phyloP scores from a whole-genome alignment of 192 early-diverging fungal genomes.

The Mycoemilia scoparia region DNA sequence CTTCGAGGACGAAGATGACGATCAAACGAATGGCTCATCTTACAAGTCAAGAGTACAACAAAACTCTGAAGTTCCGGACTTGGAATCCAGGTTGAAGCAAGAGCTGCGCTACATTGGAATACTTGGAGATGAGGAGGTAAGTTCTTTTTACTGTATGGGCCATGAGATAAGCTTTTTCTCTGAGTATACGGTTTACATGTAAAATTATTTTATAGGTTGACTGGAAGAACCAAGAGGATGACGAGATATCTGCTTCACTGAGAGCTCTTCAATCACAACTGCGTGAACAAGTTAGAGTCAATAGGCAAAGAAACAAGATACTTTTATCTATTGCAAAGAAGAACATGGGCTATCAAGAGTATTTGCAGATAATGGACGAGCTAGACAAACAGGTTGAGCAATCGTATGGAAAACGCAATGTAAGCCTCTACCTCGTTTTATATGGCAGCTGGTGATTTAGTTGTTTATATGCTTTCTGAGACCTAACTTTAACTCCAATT shows the following conservation, averaged over 20 bases:
- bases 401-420: constrained; percentile 70
- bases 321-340: constrained; percentile 49
- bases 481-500: too few species aligned
- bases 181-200: not conserved
- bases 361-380: constrained; percentile 67
- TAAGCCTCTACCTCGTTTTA: too few species aligned
- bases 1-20: not conserved
- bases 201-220: constrained; percentile 29
- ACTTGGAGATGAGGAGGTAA: constrained; percentile 54
- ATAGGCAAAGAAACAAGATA: constrained; percentile 41
- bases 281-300: constrained; percentile 44
- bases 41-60: too few species aligned
- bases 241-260: constrained; percentile 54
- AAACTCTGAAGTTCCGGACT: too few species aligned
- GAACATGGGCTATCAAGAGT: constrained; percentile 73
- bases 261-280: constrained; percentile 49
- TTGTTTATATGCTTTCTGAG: not conserved
- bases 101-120: constrained; percentile 75
- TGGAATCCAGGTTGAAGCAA: constrained; percentile 67
- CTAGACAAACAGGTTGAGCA: constrained; percentile 79
- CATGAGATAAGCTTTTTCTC: not conserved
- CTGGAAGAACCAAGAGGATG: constrained; percentile 52
- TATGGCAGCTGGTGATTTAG: too few species aligned
- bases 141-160: constrained; percentile 5
- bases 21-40: not conserved